A percentile compares a stretch with the other conserved stretches of the same genome.
These are phyloP conservation scores for Grosmannia serpens DNA, from an alignment of 2,329 filamentous ascomycete species.

Conservation along the genomic window DNA sequence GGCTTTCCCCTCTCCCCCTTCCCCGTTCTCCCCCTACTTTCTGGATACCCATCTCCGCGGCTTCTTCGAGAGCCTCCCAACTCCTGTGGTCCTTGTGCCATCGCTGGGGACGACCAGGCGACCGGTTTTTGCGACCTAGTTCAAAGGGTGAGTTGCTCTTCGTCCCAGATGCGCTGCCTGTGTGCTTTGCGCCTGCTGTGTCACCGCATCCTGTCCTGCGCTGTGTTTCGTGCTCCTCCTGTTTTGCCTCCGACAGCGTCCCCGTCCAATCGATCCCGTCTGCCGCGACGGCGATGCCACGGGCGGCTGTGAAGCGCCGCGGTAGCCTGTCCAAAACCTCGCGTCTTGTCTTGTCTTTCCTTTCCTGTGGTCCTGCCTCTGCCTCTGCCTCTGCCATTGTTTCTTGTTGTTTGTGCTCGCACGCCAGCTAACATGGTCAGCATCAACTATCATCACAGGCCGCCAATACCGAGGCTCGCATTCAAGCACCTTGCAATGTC, in stretches of 20 bases:
- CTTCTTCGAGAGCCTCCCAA: not conserved
- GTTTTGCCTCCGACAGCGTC: not conserved
- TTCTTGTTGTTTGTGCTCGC: not conserved
- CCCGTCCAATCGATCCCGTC: not conserved
- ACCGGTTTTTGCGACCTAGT: conserved; percentile 1
- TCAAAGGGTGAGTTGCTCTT: conserved; percentile 3
- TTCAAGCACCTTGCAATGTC: conserved; percentile 20
- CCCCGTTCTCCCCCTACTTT: not conserved
- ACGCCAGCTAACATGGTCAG: conserved; percentile 17
- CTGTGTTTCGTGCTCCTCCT: too few species aligned
- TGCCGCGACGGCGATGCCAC: not conserved
- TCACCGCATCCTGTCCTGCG: not conserved
- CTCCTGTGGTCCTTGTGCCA: not conserved
- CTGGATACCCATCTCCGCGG: not conserved
- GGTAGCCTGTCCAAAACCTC: not conserved
- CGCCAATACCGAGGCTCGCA: conserved; percentile 15
- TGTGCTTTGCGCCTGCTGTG: not conserved
- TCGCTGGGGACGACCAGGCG: not conserved
- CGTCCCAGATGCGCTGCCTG: not conserved
- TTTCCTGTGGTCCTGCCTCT: not conserved
- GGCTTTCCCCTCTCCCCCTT: not conserved
- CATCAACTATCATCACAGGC: conserved; percentile 10
- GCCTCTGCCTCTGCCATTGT: not conserved
- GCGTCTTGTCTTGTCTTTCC: conserved; percentile 1
- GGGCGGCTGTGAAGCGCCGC: not conserved